phyloP scores from a whole-genome alignment of 805 yeast species.

The Suhomyces emberorum region DNA sequence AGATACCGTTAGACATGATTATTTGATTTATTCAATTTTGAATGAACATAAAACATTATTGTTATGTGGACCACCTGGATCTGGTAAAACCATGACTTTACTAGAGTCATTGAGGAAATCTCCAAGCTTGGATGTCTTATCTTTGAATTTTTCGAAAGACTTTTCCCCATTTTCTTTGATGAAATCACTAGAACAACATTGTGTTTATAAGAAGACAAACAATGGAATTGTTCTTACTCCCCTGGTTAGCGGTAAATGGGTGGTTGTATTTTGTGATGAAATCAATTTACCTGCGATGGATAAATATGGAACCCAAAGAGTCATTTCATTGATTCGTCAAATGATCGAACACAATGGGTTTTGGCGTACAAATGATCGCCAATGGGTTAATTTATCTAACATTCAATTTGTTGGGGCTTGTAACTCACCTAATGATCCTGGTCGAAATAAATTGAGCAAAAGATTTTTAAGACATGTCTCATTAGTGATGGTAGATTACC shows the following conservation, averaged over 20 bases:
- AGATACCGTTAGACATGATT: constrained; percentile 71
- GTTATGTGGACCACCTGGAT: constrained; percentile 95
- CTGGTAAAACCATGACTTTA: constrained; percentile 93
- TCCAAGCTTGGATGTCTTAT: constrained; percentile 55
- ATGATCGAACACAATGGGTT: constrained; percentile 72
- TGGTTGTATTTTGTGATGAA: constrained; percentile 89
- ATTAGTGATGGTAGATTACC: constrained; percentile 75
- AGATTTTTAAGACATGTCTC: constrained; percentile 68
- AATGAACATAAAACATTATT: constrained; percentile 58
- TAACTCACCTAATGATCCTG: constrained; percentile 81
- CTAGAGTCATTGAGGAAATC: constrained; percentile 62
- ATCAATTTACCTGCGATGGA: constrained; percentile 78
- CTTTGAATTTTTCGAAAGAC: constrained; percentile 81
- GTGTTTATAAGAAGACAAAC: constrained; percentile 53
- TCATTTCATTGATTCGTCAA: constrained; percentile 70
- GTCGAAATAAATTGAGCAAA: constrained; percentile 54
- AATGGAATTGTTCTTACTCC: constrained; percentile 60
- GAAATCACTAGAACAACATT: constrained; percentile 67
- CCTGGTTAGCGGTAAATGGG: constrained; percentile 57
- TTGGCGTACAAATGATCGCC: constrained; percentile 57
- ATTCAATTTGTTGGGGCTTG: constrained; percentile 94
- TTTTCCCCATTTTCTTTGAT: constrained; percentile 62
- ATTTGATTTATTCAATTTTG: constrained; percentile 53
- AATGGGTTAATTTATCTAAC: constrained; percentile 64
- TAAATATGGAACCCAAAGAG: constrained; percentile 67